Percentiles rank a stretch among this genome's conserved stretches.
Conservation (phyloP, 768 basidiomycete species). For the Hygrocybe punicea region DNA sequence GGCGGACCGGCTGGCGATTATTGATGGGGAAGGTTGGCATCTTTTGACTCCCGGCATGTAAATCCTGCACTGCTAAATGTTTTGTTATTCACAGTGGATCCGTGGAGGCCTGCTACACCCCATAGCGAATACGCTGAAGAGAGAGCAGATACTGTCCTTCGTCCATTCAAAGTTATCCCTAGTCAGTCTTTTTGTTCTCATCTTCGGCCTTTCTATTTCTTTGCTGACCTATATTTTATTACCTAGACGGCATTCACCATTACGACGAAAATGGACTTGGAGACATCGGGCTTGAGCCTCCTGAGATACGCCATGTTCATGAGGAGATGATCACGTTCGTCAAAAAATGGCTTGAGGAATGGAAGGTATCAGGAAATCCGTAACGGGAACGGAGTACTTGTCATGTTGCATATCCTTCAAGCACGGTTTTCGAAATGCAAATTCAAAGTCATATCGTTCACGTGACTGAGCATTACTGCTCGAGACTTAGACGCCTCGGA, state of each 20-base stretch:
- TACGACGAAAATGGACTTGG: constrained; percentile 72
- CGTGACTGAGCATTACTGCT: too few species aligned
- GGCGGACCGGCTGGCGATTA: constrained; percentile 78
- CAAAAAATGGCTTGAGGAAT: constrained; percentile 61
- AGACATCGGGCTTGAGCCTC: constrained; percentile 62
- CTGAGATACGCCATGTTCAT: constrained; percentile 77
- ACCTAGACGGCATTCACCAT: constrained; percentile 67
- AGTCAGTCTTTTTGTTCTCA: constrained; percentile 43
- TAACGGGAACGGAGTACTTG: too few species aligned
- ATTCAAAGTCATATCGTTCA: too few species aligned
- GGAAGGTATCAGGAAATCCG: constrained; percentile 27
- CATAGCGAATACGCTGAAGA: constrained; percentile 70
- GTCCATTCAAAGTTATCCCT: constrained; percentile 85
- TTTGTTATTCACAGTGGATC: constrained; percentile 56
- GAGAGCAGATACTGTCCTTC: constrained; percentile 65
- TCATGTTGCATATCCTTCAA: too few species aligned
- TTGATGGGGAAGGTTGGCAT: constrained; percentile 73
- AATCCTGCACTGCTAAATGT: background rate
- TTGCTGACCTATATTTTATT: background rate
- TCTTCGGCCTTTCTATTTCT: background rate
- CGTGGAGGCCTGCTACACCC: constrained; percentile 85
- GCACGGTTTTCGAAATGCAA: too few species aligned
- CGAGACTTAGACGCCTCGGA: too few species aligned
- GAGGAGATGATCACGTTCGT: constrained; percentile 78
- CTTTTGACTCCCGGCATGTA: background rate